Evolutionary conservation across 176 grass and related monocot species (phyloP).

Genomic region (Hordeum marinum): DNA sequence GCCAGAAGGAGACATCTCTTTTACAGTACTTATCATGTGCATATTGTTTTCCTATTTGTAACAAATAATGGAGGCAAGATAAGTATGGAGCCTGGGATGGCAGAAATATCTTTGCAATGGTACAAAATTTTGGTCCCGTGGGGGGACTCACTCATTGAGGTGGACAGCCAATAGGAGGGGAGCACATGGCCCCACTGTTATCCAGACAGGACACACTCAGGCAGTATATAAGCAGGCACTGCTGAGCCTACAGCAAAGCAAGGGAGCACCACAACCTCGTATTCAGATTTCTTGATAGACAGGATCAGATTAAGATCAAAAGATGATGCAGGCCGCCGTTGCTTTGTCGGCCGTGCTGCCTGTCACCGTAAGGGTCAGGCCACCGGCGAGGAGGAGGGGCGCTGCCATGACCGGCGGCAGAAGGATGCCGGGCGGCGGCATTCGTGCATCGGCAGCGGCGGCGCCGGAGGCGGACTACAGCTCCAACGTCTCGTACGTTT

Average conservation of each 20-base stretch:
- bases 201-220: not conserved
- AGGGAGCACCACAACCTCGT: not conserved
- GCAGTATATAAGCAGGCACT: not conserved
- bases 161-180: not conserved
- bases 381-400: not conserved
- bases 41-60: not conserved
- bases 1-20: not conserved
- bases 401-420: not conserved
- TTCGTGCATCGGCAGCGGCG: not conserved
- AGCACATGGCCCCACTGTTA: constrained; percentile 16
- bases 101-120: constrained; percentile 34
- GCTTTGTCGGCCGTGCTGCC: not conserved
- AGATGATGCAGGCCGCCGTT: not conserved
- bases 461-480: not conserved
- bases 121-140: not conserved
- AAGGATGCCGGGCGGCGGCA: not conserved
- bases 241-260: not conserved
- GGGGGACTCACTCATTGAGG: not conserved
- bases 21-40: not conserved
- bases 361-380: not conserved
- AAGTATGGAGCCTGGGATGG: not conserved
- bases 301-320: not conserved
- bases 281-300: not conserved
- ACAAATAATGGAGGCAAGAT: not conserved
- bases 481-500: not conserved